Percentiles rank a stretch among this genome's conserved stretches.
Evolutionary conservation across 768 basidiomycete species (phyloP).

Genomic region (Gymnopilus dilepis): DNA sequence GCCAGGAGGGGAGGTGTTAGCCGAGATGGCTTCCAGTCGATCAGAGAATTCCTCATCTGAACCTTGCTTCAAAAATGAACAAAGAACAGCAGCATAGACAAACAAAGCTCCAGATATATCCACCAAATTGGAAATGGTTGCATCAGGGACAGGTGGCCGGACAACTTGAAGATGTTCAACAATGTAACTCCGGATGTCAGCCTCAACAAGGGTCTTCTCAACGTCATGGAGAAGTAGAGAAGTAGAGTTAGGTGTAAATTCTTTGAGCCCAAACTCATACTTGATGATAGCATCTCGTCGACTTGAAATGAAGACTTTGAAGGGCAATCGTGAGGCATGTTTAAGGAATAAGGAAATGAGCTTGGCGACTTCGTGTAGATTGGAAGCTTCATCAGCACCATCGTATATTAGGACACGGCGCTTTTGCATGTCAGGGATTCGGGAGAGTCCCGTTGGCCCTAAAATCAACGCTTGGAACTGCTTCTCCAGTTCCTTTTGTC

Average conservation of each 20-base stretch:
- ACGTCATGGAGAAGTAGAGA: not conserved
- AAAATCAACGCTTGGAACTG: not conserved
- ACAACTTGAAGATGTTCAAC: not conserved
- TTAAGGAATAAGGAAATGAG: not conserved
- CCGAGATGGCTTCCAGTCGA: not conserved
- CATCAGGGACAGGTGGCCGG: not conserved
- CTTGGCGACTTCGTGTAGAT: not conserved
- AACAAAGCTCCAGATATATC: slow-evolving; percentile 14
- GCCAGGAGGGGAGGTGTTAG: not conserved
- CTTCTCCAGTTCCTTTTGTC: not conserved
- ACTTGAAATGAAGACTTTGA: slow-evolving; percentile 1
- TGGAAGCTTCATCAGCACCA: not conserved
- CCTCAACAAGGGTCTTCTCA: not conserved
- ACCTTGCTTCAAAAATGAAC: slow-evolving; percentile 1
- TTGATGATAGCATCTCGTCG: slow-evolving; percentile 1
- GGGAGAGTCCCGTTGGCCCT: not conserved
- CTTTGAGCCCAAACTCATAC: not conserved
- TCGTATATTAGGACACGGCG: not conserved
- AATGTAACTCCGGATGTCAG: not conserved
- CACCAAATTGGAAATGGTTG: slow-evolving; percentile 4
- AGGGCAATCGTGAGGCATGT: not conserved
- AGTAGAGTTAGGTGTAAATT: not conserved
- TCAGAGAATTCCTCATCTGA: not conserved
- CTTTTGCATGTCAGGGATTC: not conserved
- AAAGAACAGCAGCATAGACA: slow-evolving; percentile 17